Conservation (phyloP, 225 moss, liverwort and hornwort genomes). For the Polytrichum commune region DNA sequence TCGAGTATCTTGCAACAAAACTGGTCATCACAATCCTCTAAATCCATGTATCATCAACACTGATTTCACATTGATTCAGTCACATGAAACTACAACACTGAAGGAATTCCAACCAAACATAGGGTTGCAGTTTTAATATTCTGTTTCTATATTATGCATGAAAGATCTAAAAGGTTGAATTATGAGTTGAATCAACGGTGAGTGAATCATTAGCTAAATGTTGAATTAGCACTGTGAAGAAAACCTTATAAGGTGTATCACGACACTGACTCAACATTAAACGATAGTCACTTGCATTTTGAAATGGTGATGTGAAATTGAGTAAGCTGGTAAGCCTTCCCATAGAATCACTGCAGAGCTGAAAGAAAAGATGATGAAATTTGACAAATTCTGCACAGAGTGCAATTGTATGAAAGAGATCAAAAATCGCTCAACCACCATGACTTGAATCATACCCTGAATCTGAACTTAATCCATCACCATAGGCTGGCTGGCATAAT, state of each 20-base stretch:
- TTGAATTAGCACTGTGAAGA: too few relatives aligned
- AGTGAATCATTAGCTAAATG: too few relatives aligned
- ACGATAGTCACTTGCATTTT: too few relatives aligned
- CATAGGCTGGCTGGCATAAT: slow-evolving; percentile 1
- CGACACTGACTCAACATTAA: too few relatives aligned
- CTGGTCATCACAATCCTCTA: neutral
- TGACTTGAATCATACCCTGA: neutral
- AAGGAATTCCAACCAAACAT: neutral
- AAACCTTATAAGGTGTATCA: too few relatives aligned
- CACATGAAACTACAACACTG: neutral
- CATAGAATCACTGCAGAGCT: neutral
- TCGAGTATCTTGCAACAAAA: neutral
- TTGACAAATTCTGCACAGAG: neutral
- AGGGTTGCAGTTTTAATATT: too few relatives aligned
- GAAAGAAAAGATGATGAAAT: neutral
- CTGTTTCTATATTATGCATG: too few relatives aligned
- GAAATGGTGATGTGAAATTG: neutral
- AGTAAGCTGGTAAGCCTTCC: neutral
- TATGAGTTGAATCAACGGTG: too few relatives aligned
- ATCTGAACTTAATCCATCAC: neutral
- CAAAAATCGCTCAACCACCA: neutral
- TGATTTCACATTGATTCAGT: neutral
- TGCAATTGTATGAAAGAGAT: too few relatives aligned
- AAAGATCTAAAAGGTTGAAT: too few relatives aligned
- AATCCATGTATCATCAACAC: neutral